phyloP scores from a whole-genome alignment of 495 filamentous ascomycete species.

The Ascodesmis nigricans region DNA sequence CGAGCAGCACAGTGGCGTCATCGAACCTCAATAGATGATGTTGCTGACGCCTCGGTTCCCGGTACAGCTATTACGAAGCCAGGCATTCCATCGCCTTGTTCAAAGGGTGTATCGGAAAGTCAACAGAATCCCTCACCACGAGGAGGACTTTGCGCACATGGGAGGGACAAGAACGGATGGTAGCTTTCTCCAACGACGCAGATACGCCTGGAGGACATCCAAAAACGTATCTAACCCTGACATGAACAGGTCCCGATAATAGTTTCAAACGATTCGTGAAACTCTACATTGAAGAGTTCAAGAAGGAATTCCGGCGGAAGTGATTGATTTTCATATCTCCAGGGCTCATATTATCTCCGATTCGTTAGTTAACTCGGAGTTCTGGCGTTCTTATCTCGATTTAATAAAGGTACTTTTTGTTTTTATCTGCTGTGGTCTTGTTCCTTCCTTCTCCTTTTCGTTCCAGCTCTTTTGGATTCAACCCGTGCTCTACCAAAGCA shows the following conservation, averaged over 20 bases:
- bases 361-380: not conserved
- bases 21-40: no score
- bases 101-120: slow-evolving; percentile 32
- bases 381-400: not conserved
- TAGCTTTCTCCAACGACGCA: not conserved
- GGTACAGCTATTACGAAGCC: no score
- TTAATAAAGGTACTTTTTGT: slow-evolving; percentile 6
- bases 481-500: no score
- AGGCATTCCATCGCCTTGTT: slow-evolving; percentile 38
- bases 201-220: not conserved
- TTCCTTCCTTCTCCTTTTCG: slow-evolving; percentile 1
- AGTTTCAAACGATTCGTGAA: no score
- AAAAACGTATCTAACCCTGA: slow-evolving; percentile 10
- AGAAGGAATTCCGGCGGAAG: slow-evolving; percentile 32
- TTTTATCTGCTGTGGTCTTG: slow-evolving; percentile 1
- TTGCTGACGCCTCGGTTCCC: no score
- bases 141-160: slow-evolving; percentile 35
- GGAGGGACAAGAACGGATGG: slow-evolving; percentile 35
- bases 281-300: slow-evolving; percentile 38
- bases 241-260: no score
- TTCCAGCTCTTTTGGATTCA: slow-evolving; percentile 2
- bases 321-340: slow-evolving; percentile 17
- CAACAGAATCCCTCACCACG: slow-evolving; percentile 28
- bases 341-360: no score
- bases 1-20: no score